These are phyloP conservation scores for Gossypium raimondii DNA, from an alignment of 345 rosid species.

Conservation along the genomic window DNA sequence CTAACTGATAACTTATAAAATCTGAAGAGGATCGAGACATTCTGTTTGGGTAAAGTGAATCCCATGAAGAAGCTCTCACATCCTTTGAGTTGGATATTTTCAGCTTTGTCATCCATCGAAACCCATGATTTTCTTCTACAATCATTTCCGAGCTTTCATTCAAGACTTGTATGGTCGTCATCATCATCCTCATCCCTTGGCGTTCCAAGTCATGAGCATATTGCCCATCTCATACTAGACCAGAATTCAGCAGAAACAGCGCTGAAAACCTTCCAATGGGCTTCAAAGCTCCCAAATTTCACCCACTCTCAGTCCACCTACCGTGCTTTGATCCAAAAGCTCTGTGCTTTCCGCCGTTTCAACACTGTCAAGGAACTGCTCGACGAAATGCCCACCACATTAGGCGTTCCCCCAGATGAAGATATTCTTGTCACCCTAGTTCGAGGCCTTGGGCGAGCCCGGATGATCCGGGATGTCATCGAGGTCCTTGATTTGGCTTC, in stretches of 20 bases:
- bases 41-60: neutral
- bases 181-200: constrained; percentile 23
- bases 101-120: neutral
- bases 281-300: constrained; percentile 31
- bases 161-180: neutral
- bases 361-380: constrained; percentile 63
- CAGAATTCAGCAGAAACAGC: constrained; percentile 57
- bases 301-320: constrained; percentile 76
- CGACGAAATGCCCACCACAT: constrained; percentile 74
- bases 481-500: constrained; percentile 50
- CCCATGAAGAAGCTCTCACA: neutral
- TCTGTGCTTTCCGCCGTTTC: constrained; percentile 60
- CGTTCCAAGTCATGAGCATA: constrained; percentile 55
- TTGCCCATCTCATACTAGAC: constrained; percentile 61
- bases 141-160: constrained; percentile 9
- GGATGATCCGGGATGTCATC: constrained; percentile 34
- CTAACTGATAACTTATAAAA: no score
- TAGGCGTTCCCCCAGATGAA: constrained; percentile 68
- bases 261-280: constrained; percentile 74
- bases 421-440: constrained; percentile 55
- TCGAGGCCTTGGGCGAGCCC: constrained; percentile 60
- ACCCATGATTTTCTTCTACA: neutral
- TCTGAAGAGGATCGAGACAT: neutral
- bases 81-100: neutral
- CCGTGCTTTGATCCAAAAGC: constrained; percentile 56